Conservation (phyloP, 2,329 filamentous ascomycete species). For the Bipolaris bicolor region DNA sequence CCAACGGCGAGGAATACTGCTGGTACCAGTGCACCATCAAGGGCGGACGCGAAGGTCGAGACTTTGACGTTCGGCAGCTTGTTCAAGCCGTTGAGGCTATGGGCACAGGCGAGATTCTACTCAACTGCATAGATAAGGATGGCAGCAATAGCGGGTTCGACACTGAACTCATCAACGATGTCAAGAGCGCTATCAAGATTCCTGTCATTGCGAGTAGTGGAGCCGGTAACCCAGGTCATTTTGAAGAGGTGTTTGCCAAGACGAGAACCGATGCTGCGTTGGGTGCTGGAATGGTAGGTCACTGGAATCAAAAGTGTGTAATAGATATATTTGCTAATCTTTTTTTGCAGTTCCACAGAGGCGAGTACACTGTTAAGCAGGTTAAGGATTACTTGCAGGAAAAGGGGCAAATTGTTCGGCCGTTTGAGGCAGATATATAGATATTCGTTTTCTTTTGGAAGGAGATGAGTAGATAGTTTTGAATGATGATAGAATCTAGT, state of each 20-base stretch:
- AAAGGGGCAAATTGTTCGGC: constrained; percentile 77
- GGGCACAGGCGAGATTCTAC: constrained; percentile 90
- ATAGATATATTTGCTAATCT: constrained; percentile 12
- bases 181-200: constrained; percentile 85
- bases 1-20: constrained; percentile 78
- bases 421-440: constrained; percentile 64
- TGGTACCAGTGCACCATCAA: constrained; percentile 99
- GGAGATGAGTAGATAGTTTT: neutral
- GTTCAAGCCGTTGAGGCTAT: constrained; percentile 90
- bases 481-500: neutral
- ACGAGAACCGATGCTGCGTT: constrained; percentile 90
- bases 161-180: constrained; percentile 84
- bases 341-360: constrained; percentile 76
- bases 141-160: constrained; percentile 95
- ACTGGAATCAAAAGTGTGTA: neutral
- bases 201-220: constrained; percentile 96
- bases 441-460: neutral
- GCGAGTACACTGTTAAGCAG: constrained; percentile 91
- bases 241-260: constrained; percentile 84
- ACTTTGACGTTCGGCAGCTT: constrained; percentile 90
- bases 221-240: constrained; percentile 85
- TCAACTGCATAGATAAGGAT: constrained; percentile 98
- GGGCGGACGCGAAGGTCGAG: constrained; percentile 90
- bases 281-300: constrained; percentile 83
- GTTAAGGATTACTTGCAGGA: constrained; percentile 83